A percentile compares a stretch with the other conserved stretches of the same genome.
Conservation (phyloP, 108 stramenopile species). For the Nannochloropsis salina region DNA sequence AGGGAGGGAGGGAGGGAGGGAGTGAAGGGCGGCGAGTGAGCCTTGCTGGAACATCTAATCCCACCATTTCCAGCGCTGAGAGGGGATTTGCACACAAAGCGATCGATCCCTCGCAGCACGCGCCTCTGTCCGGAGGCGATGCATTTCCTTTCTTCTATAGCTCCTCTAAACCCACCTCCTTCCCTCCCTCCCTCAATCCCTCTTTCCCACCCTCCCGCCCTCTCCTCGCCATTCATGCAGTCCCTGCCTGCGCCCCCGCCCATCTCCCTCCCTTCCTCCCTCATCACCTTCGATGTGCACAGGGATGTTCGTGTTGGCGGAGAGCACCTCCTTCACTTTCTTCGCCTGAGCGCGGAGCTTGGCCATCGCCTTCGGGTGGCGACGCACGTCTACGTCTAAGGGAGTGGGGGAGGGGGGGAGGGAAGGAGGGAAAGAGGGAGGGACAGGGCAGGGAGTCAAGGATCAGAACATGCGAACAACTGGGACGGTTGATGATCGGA, state of each 20-base stretch:
- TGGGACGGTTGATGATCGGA: neutral
- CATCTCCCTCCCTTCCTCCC: neutral
- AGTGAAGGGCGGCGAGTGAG: neutral
- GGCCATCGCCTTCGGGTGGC: constrained; percentile 77
- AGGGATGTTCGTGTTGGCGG: constrained; percentile 91
- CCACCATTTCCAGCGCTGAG: neutral
- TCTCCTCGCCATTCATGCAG: neutral
- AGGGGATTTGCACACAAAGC: too few relatives aligned
- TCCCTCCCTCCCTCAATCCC: neutral
- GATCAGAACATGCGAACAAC: too few relatives aligned
- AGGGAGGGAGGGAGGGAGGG: neutral
- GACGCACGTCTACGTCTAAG: constrained; percentile 65
- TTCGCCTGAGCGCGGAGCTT: constrained; percentile 89
- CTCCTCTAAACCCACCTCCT: too few relatives aligned
- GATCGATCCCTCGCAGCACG: neutral
- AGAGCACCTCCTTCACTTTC: constrained; percentile 93
- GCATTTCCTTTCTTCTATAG: too few relatives aligned
- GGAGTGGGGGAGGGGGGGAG: neutral
- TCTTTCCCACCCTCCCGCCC: neutral
- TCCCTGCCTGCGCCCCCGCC: too few relatives aligned
- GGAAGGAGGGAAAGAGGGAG: neutral
- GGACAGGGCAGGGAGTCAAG: neutral
- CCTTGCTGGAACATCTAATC: too few relatives aligned
- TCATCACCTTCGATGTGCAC: constrained; percentile 66
- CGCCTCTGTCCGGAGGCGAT: neutral